Conservation (phyloP, 805 yeast species). For the Ogataea kodamae region DNA sequence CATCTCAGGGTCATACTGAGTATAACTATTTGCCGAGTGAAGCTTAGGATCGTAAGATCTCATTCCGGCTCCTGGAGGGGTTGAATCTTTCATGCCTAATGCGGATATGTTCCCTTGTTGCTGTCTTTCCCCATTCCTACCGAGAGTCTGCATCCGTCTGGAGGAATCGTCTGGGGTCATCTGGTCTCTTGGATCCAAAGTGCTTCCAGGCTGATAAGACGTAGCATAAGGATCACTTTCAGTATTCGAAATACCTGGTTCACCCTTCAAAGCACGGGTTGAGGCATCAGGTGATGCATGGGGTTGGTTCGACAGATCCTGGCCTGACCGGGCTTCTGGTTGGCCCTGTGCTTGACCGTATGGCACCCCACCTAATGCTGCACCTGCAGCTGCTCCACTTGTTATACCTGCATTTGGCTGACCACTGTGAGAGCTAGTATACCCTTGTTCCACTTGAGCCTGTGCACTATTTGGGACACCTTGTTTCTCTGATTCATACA, state of each 20-base stretch:
- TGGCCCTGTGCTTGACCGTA: too few relatives aligned
- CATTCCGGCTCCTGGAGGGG: conserved; percentile 13
- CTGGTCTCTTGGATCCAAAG: conserved; percentile 2
- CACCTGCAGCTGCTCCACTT: conserved; percentile 4
- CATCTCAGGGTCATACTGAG: conserved; percentile 6
- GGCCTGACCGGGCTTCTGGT: too few relatives aligned
- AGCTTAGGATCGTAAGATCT: conserved; percentile 2
- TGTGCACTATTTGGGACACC: conserved; percentile 3
- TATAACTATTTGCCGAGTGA: conserved; percentile 1
- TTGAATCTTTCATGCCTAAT: conserved; percentile 2
- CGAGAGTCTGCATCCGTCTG: neutral
- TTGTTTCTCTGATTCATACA: conserved; percentile 2
- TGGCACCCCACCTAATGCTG: conserved; percentile 7
- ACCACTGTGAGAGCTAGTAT: conserved; percentile 6
- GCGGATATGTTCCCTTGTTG: neutral
- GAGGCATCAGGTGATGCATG: too few relatives aligned
- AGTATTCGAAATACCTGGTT: conserved; percentile 5
- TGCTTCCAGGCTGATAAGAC: conserved; percentile 4
- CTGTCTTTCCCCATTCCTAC: neutral
- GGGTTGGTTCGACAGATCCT: too few relatives aligned
- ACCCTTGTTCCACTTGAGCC: conserved; percentile 6
- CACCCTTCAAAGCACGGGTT: conserved; percentile 10
- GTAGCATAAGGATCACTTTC: conserved; percentile 6
- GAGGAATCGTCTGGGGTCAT: neutral
- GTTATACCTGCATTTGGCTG: conserved; percentile 2